Base-by-base conservation (phyloP, 179 eudicot genomes). In the Nepenthes alata region DNA sequence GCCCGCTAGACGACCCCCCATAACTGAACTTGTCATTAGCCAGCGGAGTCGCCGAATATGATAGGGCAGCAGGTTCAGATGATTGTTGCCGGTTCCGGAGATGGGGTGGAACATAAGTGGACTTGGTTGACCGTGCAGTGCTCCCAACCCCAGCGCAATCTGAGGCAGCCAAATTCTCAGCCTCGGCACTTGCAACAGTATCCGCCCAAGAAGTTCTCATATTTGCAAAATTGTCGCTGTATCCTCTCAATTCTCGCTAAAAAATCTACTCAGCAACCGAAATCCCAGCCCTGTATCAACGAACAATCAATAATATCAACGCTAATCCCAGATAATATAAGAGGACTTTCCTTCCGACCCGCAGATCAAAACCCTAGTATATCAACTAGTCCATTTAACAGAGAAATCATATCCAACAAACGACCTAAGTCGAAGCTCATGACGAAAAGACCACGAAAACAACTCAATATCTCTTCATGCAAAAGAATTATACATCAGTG, bases 141-240 rank as follows among this genome's bases (percentile, higher is more conserved):
- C 78, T 72, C 47, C 76, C 63, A 56, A 64, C 65, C 67, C 78
- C 84, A 68, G 66, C 70, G 13, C 70, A 71, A 62, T 47, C 67
- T 12, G 68, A 50, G 52, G 84, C 60, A 14, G 67, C 78, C 59
- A 61, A 87, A 72, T 75, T 87, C 55, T 83, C 89, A 68, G 81
- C 85, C 59, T 82, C 83, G 65, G 78, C 38, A 48, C 37, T 51
- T 13, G 72, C 86, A 63, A 83, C 87, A 35, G 88, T 76, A 75
- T 90, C 97, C 61, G 95, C 95, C 97, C 95, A 87, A 57, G 98
- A 86, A 51, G 83, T 74, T 59, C 80, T 86, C 96, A 87, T 87
- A 16, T 50, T 78, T 54, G 55, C 62, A 36, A 57, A 10, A 11
- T 9, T 35, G 34, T 35, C 2, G 11, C n/a, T 12, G n/a, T 34